Base-by-base conservation (phyloP, 2,329 filamentous ascomycete species). In the Colletotrichum sp. region DNA sequence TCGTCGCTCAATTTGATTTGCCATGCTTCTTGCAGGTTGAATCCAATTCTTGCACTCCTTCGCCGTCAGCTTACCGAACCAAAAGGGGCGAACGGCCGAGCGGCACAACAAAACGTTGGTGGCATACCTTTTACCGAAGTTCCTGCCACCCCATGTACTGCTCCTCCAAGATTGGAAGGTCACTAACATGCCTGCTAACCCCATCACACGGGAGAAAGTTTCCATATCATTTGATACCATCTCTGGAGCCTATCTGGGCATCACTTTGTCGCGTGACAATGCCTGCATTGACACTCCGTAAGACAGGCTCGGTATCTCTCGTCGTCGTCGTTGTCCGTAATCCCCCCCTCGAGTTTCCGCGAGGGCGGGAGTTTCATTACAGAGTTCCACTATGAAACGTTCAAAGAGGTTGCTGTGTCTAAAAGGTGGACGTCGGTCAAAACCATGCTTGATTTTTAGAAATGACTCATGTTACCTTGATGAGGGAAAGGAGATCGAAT, bases 271-370 rank as follows among this genome's bases (percentile, higher is more conserved):
- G 55, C 24, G 52, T 28, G 52, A 8, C 4, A 9, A 57, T 21
- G 39, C 39, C 39, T 49, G 39, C 2, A 49, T 21, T 12, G 5
- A 12, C 39, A 49, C 18, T 12, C 18, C 39, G 18, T 49, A 49
- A 0, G 18, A 49, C 18, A n/a, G 39, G 18, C 5, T 49, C 18
- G 9, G 18, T 24, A 24, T 52, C n/a, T 52, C 44, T 21, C 12
- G 5, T n/a, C 16, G 36, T 44, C 36, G 8, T 39, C 36, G 36
- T 39, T 2, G 39, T 44, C 16, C 39, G 16, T 0, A 44, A 18
- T 44, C 0, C 16, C 1, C 0, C 16, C 1, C 0, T n/a, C 39
- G 5, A 44, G 3, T 44, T 44, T 44, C 8, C 16, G 16, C 5
- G 16, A 44, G 39, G 39, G 39, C 8, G 18, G 39, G 3, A 44